Percentiles rank a stretch among this genome's conserved stretches.
phyloP scores from a whole-genome alignment of 2,329 filamentous ascomycete species.

The Passalora sequoiae region DNA sequence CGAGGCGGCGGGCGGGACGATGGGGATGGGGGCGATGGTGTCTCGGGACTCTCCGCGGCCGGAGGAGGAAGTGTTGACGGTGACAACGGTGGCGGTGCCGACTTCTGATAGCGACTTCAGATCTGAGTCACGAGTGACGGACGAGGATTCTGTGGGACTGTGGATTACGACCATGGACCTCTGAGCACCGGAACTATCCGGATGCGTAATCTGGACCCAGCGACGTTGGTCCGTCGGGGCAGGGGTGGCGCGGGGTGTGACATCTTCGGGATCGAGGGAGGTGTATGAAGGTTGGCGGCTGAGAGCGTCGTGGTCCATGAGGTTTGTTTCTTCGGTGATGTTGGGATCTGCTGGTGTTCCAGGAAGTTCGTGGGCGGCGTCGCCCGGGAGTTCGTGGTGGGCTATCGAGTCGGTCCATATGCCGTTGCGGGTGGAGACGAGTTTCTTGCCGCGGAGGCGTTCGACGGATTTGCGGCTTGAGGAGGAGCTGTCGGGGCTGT shows the following conservation, averaged over 20 bases:
- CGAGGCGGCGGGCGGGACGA: conserved; percentile 3
- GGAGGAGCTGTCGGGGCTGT: neutral
- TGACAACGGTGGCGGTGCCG: no score
- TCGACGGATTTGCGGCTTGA: neutral
- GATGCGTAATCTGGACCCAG: no score
- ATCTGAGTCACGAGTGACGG: neutral
- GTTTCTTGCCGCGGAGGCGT: neutral
- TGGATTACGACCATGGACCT: conserved; percentile 10
- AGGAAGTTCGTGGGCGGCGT: neutral
- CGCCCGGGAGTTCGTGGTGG: neutral
- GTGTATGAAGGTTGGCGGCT: conserved; percentile 1
- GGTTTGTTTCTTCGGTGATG: neutral
- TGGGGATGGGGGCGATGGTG: conserved; percentile 7
- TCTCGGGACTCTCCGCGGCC: conserved; percentile 6
- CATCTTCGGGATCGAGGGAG: conserved; percentile 4
- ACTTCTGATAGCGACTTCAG: no score
- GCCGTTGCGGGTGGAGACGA: conserved; percentile 4
- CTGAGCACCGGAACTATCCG: no score
- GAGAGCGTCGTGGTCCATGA: neutral
- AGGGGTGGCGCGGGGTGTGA: neutral
- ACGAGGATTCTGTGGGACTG: conserved; percentile 6
- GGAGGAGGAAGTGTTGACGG: conserved; percentile 2
- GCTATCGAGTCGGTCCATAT: neutral
- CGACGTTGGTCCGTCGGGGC: neutral
- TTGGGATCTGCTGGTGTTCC: neutral